Evolutionary conservation across 208 protist species (phyloP).

Genomic region (Strigomonas oncopelti): DNA sequence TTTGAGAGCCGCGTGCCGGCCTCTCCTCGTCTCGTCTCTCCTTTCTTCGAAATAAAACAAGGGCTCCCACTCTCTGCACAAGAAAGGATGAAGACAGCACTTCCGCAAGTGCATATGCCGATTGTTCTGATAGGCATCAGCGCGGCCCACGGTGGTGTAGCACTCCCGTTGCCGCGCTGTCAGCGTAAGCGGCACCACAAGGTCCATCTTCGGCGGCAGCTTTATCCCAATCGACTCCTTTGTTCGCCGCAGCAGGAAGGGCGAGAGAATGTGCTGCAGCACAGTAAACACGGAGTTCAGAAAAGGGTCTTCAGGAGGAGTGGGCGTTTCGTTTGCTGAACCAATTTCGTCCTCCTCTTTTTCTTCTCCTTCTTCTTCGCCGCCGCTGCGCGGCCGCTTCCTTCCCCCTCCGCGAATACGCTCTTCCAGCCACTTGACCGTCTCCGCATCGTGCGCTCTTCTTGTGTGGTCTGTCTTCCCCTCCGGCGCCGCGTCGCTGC

Average conservation of each 20-base stretch:
- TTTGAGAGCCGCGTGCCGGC: constrained; percentile 20
- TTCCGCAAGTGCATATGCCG: constrained; percentile 47
- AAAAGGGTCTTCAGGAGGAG: no score
- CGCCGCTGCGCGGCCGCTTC: no score
- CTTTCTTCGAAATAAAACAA: no score
- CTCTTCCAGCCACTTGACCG: constrained; percentile 35
- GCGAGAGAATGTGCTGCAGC: constrained; percentile 61
- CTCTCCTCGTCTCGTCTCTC: not conserved
- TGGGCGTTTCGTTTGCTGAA: no score
- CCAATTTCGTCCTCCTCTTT: no score
- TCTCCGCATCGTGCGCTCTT: constrained; percentile 23
- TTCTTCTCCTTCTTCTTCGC: no score
- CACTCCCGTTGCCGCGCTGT: constrained; percentile 74
- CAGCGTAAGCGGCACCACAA: constrained; percentile 52
- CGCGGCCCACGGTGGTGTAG: constrained; percentile 6
- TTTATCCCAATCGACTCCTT: constrained; percentile 96
- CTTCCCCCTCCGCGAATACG: no score
- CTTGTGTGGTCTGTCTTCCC: not conserved
- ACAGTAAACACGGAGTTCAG: no score
- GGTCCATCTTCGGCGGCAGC: constrained; percentile 95
- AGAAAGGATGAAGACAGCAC: constrained; percentile 41
- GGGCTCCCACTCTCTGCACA: constrained; percentile 26
- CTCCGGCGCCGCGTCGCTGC: constrained; percentile 24
- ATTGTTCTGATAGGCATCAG: constrained; percentile 19
- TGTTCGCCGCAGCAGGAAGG: constrained; percentile 94